phyloP scores from a whole-genome alignment of 2,329 filamentous ascomycete genomes.

The Juglanconis juglandina region DNA sequence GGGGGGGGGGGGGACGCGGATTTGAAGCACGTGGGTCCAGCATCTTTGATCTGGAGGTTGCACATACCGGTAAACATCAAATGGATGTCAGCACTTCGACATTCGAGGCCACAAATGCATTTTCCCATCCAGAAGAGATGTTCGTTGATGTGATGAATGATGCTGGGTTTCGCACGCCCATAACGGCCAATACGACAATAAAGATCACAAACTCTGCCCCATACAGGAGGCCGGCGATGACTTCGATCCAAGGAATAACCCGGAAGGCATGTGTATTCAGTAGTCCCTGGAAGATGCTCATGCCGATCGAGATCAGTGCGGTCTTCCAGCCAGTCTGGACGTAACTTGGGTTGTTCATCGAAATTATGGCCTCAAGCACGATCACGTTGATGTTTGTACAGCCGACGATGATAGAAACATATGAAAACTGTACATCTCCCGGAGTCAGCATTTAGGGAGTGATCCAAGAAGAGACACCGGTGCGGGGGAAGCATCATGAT shows the following conservation, averaged over 20 bases:
- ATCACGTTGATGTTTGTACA: slow-evolving; percentile 26
- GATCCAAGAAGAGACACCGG: too few species aligned
- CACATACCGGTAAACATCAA: slow-evolving; percentile 30
- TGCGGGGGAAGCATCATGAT: too few species aligned
- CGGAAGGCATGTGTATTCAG: slow-evolving; percentile 32
- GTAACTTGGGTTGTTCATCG: slow-evolving; percentile 14
- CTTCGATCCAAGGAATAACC: slow-evolving; percentile 36
- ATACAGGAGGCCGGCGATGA: slow-evolving; percentile 31
- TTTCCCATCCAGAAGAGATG: slow-evolving; percentile 7
- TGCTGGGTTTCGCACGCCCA: neutral
- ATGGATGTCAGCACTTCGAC: slow-evolving; percentile 33
- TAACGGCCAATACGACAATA: slow-evolving; percentile 8
- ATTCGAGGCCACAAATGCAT: slow-evolving; percentile 25
- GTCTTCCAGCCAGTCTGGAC: slow-evolving; percentile 31
- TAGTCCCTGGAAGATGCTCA: slow-evolving; percentile 28
- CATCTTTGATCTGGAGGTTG: neutral
- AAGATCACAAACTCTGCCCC: slow-evolving; percentile 12
- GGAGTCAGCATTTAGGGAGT: too few species aligned
- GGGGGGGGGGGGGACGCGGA: too few species aligned
- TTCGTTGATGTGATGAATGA: slow-evolving; percentile 5
- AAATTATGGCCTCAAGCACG: neutral
- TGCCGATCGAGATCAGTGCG: slow-evolving; percentile 23
- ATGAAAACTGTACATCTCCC: slow-evolving; percentile 26
- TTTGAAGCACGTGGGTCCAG: too few species aligned
- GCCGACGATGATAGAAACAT: slow-evolving; percentile 33